Base-by-base conservation (phyloP, 2,329 filamentous ascomycete species). In the Bipolaris cookei region DNA sequence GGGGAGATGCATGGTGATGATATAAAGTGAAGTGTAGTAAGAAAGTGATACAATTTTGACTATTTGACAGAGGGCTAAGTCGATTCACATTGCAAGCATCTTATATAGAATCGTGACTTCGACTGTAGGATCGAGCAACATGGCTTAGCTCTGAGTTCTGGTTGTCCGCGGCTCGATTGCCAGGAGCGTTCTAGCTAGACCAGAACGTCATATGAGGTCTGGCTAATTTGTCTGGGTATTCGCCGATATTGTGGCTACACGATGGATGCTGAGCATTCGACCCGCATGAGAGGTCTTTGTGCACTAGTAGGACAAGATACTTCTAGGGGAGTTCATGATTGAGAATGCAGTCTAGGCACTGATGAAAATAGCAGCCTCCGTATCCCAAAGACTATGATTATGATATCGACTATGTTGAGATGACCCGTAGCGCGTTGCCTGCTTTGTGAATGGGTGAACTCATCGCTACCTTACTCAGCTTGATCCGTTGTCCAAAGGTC, bases 1-100 rank as follows among this genome's bases (percentile, higher is more conserved):
- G 28, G 51, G 48, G 16, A 66, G 54, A 21, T 67, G 58, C 69
- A 72, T 72, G 14, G 25, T 63, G 60, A 32, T 13, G 50, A 48
- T 37, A 20, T 42, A 21, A 8, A 6, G 28, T 42, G n/a, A 25
- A 28, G 8, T 1, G 34, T 25, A 16, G 20, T 16, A n/a, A 16
- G 11, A 34, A 21, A 21, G 6, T 8, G 42, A 14, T 16, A 44
- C 10, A 16, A 20, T 8, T 32, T 16, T 20, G n/a, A 18, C 8
- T 18, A 14, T 8, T n/a, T 30, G 18, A 25, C 5, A 3, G 28
- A 35, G 7, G 38, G 18, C 13, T n/a, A 45, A 8, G 13, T 46
- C 3, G 8, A 23, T 48, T 28, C 14, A 14, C 21, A 13, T 16
- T 14, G 30, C 21, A 28, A 11, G 16, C 32, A n/a, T 64, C 37